A percentile compares a stretch with the other conserved stretches of the same genome.
These are phyloP conservation scores for Daedaleopsis nitida DNA, from an alignment of 768 basidiomycete species.

Conservation along the genomic window DNA sequence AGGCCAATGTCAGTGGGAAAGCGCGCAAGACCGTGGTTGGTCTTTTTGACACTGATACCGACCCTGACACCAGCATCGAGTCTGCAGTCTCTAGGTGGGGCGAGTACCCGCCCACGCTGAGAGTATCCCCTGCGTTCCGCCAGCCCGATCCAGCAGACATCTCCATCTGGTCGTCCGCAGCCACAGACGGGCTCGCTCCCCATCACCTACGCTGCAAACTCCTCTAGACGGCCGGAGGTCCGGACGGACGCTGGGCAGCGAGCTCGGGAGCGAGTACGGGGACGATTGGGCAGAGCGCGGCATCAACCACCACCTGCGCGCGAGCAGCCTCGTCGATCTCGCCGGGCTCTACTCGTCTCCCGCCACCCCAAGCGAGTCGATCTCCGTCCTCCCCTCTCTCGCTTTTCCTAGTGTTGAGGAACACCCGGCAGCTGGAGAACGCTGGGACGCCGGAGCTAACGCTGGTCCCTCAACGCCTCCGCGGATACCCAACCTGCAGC, in stretches of 20 bases:
- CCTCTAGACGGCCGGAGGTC: slow-evolving; percentile 18
- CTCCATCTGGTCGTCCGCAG: slow-evolving; percentile 26
- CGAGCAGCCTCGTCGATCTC: slow-evolving; percentile 58
- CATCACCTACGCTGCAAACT: slow-evolving; percentile 17
- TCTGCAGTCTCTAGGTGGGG: slow-evolving; percentile 1
- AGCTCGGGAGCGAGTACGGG: slow-evolving; percentile 57
- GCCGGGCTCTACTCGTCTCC: slow-evolving; percentile 25
- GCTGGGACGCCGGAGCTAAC: slow-evolving; percentile 12
- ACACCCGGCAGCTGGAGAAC: not conserved
- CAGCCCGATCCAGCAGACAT: slow-evolving; percentile 8
- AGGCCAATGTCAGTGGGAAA: slow-evolving; percentile 25
- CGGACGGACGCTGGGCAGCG: slow-evolving; percentile 51
- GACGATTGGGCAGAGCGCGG: slow-evolving; percentile 44
- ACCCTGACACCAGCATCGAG: not conserved
- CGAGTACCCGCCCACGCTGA: slow-evolving; percentile 17
- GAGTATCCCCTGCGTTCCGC: slow-evolving; percentile 17
- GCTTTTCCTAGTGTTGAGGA: not conserved
- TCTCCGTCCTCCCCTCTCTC: not conserved
- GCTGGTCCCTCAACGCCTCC: slow-evolving; percentile 21
- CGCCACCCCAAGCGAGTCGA: slow-evolving; percentile 7
- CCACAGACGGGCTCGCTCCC: slow-evolving; percentile 23
- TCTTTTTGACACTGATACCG: slow-evolving; percentile 53
- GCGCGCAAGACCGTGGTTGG: slow-evolving; percentile 60
- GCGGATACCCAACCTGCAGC: slow-evolving; percentile 19
- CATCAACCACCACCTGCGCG: slow-evolving; percentile 48